Evolutionary conservation across 208 protist genomes (phyloP).

Genomic region (Wallacemonas sp.): DNA sequence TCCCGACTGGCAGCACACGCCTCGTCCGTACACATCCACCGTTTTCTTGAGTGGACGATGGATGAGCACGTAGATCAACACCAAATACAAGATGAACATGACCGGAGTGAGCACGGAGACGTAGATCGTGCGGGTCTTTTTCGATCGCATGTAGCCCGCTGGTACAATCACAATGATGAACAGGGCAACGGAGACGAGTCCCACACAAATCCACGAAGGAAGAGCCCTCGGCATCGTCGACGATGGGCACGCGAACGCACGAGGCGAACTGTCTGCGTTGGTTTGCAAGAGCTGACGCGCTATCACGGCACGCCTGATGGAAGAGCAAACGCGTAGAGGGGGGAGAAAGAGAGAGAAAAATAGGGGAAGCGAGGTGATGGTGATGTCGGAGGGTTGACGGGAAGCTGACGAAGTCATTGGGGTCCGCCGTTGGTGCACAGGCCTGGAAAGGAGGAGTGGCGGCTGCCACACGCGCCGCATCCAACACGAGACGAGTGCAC

Average conservation of each 20-base stretch:
- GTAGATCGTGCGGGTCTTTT: slow-evolving; percentile 44
- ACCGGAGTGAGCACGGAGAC: slow-evolving; percentile 41
- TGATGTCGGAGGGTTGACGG: too few species aligned
- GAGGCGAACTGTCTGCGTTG: too few species aligned
- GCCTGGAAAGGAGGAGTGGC: too few species aligned
- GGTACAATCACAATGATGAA: slow-evolving; percentile 58
- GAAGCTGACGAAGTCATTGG: too few species aligned
- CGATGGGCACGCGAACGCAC: slow-evolving; percentile 13
- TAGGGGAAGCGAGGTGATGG: background rate
- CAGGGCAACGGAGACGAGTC: slow-evolving; percentile 37
- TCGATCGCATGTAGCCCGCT: slow-evolving; percentile 33
- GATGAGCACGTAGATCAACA: slow-evolving; percentile 49
- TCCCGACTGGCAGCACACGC: slow-evolving; percentile 21
- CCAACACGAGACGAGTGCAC: too few species aligned
- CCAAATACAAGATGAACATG: slow-evolving; percentile 46
- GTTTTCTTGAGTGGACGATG: slow-evolving; percentile 44
- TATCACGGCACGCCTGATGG: background rate
- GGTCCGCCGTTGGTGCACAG: too few species aligned
- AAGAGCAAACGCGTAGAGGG: background rate
- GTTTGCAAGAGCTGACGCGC: too few species aligned
- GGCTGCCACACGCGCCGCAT: too few species aligned
- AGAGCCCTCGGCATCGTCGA: slow-evolving; percentile 16
- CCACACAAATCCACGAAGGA: slow-evolving; percentile 47
- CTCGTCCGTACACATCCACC: slow-evolving; percentile 29
- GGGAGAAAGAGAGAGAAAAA: slow-evolving; percentile 4